Evolutionary conservation across 2,329 filamentous ascomycete species (phyloP), one percentile per base, ranked within the genome.

Genomic region (Sclerotinia subarctica): DNA sequence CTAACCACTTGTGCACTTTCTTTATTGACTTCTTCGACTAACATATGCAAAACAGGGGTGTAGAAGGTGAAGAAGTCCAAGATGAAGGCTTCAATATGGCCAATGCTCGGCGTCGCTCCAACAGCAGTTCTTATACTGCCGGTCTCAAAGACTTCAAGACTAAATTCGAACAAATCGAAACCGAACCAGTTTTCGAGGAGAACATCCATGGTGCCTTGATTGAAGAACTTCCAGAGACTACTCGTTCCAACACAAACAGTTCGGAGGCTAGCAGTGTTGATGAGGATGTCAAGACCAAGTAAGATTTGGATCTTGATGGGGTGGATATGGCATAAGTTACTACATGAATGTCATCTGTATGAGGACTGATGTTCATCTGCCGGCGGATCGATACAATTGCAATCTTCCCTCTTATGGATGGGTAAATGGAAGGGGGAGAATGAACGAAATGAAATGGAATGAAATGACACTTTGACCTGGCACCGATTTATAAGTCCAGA

Each of bases 101-200:
- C 83, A 95, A 97, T 75, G 83, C 91, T 68, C 93, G 94, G 72
- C 95, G 94, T 79, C 93, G 92, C 79, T 96, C 92, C 81, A 98
- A 98, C 83, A 94, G 91, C 79, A 94, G 90, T 81, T 88, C 85
- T 76, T 85, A 90, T 74, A 88, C 87, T 67, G 85, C 88, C 76
- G 84, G 88, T 75, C 82, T 92, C 74, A 85, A 86, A 70, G 88
- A 94, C 78, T 92, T 97, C 83, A 96, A 95, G 86, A 96, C 94
- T 81, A 99, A 99, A 83, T 98, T 97, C 78, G 95, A 99, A 81
- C 84, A 91, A 74, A 85, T 93, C 78, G 95, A 98, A 75, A 84
- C 87, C 24, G 94, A 98, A 76, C 94, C 93, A 52, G 91, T 96
- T 76, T 97, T 97, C 74, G 93, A 98, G 79, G 94, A 97, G 80